These are phyloP conservation scores for Naganishia friedmannii DNA, from an alignment of 768 basidiomycete genomes.

Conservation along the genomic window DNA sequence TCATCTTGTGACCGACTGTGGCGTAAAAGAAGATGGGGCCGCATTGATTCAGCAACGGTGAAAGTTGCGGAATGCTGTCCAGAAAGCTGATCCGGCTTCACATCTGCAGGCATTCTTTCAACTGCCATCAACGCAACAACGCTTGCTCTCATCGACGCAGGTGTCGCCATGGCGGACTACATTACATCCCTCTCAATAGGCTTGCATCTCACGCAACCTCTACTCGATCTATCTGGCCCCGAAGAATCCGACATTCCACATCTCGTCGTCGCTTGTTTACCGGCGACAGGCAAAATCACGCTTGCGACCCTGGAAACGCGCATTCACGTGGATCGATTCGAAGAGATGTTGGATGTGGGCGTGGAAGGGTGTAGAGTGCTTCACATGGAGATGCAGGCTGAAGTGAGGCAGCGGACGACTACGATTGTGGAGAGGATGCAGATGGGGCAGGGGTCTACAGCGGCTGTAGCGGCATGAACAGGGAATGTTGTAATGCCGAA, in stretches of 20 bases:
- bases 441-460: constrained; percentile 31
- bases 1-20: not conserved
- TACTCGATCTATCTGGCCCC: constrained; percentile 80
- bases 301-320: constrained; percentile 90
- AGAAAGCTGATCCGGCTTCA: not conserved
- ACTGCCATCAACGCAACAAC: constrained; percentile 93
- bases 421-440: constrained; percentile 65
- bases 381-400: constrained; percentile 76
- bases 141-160: constrained; percentile 82
- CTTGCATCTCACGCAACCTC: constrained; percentile 65
- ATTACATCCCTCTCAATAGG: constrained; percentile 86
- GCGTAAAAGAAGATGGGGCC: not conserved
- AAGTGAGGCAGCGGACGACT: constrained; percentile 65
- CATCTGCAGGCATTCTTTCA: constrained; percentile 66
- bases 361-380: constrained; percentile 73
- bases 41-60: too few relatives aligned
- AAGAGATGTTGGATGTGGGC: constrained; percentile 77
- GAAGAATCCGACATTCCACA: constrained; percentile 90
- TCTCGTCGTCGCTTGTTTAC: constrained; percentile 83
- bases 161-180: constrained; percentile 85
- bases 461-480: not conserved
- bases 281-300: constrained; percentile 77
- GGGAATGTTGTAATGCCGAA: not conserved
- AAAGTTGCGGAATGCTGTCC: too few relatives aligned
- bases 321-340: constrained; percentile 87